Evolutionary conservation across 1,139 yeast species (phyloP), one percentile per base, ranked within the genome.

Genomic region (Saccharomyces hybrid): DNA sequence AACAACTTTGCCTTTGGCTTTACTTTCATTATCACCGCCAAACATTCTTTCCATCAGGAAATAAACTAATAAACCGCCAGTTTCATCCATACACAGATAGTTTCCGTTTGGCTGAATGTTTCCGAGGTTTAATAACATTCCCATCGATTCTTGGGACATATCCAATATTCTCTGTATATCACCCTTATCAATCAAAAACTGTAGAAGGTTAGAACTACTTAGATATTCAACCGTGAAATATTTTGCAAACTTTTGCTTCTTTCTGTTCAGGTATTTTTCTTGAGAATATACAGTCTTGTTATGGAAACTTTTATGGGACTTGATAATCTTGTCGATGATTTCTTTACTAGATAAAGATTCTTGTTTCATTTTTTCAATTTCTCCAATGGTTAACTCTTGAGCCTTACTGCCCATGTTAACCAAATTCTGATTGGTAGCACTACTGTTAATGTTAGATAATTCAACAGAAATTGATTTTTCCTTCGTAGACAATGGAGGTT

Each of bases 11-110:
- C 98, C 99, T 5, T 44, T 34, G 5, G 51, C 53, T 6, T 52
- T 48, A 13, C 55, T 41, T 16, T 54, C 55, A 34, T 55, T 58
- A 42, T 59, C 57, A 50, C 82, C 73, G 2, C 93, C 89, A 55
- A 82, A 83, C 95, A 93, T 88, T 65, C 98, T 77, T 67, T 95
- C 99, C 73, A 93, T 70, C 78, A 95, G 75, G 4, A 95, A 88
- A 58, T 88, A 88, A 3, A 88, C 81, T 1, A 93, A 70, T 20
- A 91, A 76, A 2, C 98, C 97, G 31, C 96, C 90, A 28, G 96
- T 85, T 64, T 93, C 99, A 67, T 93, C 99, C 53, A 89, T 78
- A 5, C 93, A 85, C 34, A 93, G 74, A 65, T 93, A 95, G 55
- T 79, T 83, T 0, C 99, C 98, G 9, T 96, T 96, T 0, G 96